phyloP scores from a whole-genome alignment of 768 basidiomycete genomes.

The Mycena metata region DNA sequence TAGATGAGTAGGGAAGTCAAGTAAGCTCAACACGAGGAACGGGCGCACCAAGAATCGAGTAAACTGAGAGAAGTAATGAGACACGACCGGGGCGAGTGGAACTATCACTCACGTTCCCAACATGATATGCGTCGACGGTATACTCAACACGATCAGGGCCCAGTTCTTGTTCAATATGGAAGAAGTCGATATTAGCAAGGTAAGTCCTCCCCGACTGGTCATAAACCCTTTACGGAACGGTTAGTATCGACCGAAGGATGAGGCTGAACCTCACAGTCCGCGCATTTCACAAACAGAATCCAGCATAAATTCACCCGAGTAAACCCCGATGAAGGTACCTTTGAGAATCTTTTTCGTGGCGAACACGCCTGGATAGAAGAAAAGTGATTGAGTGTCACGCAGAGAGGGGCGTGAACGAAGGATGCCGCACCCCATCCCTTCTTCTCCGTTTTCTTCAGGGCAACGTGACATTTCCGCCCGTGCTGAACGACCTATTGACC shows the following conservation, averaged over 20 bases:
- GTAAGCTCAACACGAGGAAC: constrained; percentile 42
- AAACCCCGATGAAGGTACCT: constrained; percentile 85
- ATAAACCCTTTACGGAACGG: constrained; percentile 65
- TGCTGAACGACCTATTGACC: constrained; percentile 82
- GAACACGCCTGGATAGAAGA: constrained; percentile 71
- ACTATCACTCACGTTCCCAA: constrained; percentile 75
- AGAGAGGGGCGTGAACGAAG: constrained; percentile 8
- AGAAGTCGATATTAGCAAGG: constrained; percentile 87
- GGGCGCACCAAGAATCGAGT: constrained; percentile 83
- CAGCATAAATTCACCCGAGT: constrained; percentile 85
- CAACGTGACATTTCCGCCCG: constrained; percentile 74
- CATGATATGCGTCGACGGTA: constrained; percentile 89
- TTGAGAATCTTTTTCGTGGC: constrained; percentile 73
- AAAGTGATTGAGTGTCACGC: neutral
- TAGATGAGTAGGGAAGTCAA: neutral
- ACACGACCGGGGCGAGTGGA: constrained; percentile 5
- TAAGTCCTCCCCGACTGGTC: constrained; percentile 83
- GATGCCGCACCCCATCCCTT: constrained; percentile 86
- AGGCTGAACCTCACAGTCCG: constrained; percentile 66
- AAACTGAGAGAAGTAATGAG: constrained; percentile 64
- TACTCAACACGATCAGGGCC: constrained; percentile 57
- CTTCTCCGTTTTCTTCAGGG: constrained; percentile 75
- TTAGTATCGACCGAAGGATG: constrained; percentile 20
- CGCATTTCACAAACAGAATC: constrained; percentile 76
- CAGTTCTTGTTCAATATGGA: constrained; percentile 61